Conservation (phyloP, 306 rosid species). For the Glycine tomentella region DNA sequence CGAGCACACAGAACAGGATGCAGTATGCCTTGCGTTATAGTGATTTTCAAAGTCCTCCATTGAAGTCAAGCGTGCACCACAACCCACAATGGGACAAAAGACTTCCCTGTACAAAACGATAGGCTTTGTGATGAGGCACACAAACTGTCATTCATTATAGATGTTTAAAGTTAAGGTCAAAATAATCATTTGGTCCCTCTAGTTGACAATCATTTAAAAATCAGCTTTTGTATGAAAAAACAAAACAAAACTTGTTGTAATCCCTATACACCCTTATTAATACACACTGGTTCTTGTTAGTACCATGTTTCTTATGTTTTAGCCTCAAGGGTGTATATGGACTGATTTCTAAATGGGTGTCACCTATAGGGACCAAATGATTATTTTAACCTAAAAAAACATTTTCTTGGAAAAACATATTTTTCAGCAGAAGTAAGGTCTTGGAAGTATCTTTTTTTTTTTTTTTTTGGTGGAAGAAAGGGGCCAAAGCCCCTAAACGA, state of each 20-base stretch:
- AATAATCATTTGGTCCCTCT: not conserved
- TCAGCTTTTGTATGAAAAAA: not conserved
- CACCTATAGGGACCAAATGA: not conserved
- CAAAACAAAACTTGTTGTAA: not conserved
- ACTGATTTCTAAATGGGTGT: not conserved
- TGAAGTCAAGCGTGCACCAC: conserved; percentile 73
- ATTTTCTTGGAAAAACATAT: conserved; percentile 1
- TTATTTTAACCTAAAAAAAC: not conserved
- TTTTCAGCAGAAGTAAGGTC: conserved; percentile 12
- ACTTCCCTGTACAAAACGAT: conserved; percentile 59
- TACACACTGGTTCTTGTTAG: not conserved
- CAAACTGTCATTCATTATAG: not conserved
- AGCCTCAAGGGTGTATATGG: too few relatives aligned
- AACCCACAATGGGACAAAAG: conserved; percentile 87
- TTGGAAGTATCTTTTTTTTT: not conserved
- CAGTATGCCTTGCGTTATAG: conserved; percentile 84
- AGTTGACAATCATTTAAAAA: not conserved
- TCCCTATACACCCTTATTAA: not conserved
- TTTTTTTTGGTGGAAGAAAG: too few relatives aligned
- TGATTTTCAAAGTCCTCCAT: conserved; percentile 91
- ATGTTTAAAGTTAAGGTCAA: not conserved
- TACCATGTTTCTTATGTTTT: too few relatives aligned
- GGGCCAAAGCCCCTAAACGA: too few relatives aligned
- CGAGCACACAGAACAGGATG: conserved; percentile 86
- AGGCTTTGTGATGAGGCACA: conserved; percentile 30